phyloP scores from a whole-genome alignment of 495 filamentous ascomycete species.

The Tuber aestivum region DNA sequence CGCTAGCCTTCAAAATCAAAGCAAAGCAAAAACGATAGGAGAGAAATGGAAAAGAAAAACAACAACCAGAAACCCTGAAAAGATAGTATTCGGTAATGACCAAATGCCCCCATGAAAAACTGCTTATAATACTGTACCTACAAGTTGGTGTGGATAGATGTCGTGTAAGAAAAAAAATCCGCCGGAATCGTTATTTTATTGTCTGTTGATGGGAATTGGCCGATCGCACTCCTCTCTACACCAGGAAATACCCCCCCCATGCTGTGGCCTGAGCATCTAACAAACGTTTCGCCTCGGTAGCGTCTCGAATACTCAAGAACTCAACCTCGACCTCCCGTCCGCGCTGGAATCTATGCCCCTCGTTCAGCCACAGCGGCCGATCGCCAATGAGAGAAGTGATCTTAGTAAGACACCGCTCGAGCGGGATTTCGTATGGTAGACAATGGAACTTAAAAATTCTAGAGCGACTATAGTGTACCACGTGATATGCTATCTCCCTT shows the following conservation, averaged over 20 bases:
- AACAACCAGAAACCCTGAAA: neutral
- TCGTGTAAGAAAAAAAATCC: neutral
- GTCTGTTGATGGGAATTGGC: constrained; percentile 8
- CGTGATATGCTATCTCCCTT: constrained; percentile 19
- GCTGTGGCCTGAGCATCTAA: constrained; percentile 12
- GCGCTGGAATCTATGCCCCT: constrained; percentile 15
- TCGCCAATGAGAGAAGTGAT: constrained; percentile 21
- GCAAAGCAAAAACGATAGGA: neutral
- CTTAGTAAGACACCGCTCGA: constrained; percentile 8
- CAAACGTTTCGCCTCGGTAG: constrained; percentile 21
- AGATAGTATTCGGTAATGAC: neutral
- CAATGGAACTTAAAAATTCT: constrained; percentile 21
- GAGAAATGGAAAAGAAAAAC: neutral
- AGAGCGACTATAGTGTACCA: constrained; percentile 24
- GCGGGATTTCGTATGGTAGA: constrained; percentile 21
- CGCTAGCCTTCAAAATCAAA: neutral
- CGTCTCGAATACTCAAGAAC: constrained; percentile 31
- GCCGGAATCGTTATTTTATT: neutral
- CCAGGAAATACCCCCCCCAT: constrained; percentile 33
- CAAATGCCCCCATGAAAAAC: neutral
- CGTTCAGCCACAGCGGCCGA: constrained; percentile 21
- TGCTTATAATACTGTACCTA: neutral
- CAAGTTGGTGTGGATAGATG: neutral
- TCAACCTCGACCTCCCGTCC: constrained; percentile 32
- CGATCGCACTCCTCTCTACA: constrained; percentile 30